Conservation (phyloP, 176 grass and related monocot species). For the Guadua angustifolia region DNA sequence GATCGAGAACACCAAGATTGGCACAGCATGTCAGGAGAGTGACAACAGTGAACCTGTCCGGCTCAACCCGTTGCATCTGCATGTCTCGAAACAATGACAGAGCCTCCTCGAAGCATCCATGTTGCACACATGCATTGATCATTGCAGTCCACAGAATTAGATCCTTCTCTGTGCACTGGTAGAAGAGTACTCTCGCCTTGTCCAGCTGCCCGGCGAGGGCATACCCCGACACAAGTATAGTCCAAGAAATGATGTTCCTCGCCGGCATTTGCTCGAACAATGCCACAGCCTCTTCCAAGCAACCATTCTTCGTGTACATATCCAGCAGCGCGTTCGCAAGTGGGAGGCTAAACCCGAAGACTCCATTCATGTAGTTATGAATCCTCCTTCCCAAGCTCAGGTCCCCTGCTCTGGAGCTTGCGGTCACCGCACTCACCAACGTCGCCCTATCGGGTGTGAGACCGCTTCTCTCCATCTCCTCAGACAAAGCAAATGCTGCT, state of each 20-base stretch:
- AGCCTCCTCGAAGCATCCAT: conserved; percentile 59
- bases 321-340: conserved; percentile 66
- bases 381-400: conserved; percentile 64
- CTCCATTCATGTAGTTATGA: conserved; percentile 51
- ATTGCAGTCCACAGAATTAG: conserved; percentile 71
- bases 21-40: conserved; percentile 64
- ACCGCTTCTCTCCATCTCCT: conserved; percentile 50
- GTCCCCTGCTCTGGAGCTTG: conserved; percentile 52
- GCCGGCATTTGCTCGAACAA: conserved; percentile 56
- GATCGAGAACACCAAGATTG: conserved; percentile 59
- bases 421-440: conserved; percentile 48
- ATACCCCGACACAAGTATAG: conserved; percentile 60
- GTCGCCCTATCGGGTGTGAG: conserved; percentile 49
- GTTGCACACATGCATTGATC: conserved; percentile 65
- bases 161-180: conserved; percentile 58
- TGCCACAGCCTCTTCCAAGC: conserved; percentile 48
- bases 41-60: conserved; percentile 69
- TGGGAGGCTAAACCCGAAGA: conserved; percentile 53
- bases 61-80: conserved; percentile 54
- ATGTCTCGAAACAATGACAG: conserved; percentile 68
- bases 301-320: conserved; percentile 65
- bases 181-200: conserved; percentile 62
- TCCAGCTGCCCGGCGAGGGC: conserved; percentile 46
- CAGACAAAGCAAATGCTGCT: conserved; percentile 41
- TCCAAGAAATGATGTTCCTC: conserved; percentile 70